These are phyloP conservation scores for Aspergillus fijiensis DNA, from an alignment of 2,329 filamentous ascomycete genomes.

Conservation along the genomic window DNA sequence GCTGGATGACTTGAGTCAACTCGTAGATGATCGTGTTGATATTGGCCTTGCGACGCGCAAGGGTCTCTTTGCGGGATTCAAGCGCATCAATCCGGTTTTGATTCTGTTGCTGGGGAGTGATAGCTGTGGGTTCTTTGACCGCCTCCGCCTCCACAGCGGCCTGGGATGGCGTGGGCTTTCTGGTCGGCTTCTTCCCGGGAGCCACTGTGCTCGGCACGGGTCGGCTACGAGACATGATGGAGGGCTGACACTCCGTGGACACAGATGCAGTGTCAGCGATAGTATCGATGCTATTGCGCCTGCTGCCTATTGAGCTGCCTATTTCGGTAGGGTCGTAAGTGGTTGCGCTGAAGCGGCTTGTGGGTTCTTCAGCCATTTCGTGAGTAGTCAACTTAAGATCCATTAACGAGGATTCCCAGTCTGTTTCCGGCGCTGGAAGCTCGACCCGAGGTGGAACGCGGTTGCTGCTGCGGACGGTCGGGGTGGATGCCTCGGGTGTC, in stretches of 20 bases:
- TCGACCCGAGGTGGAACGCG: conserved; percentile 24
- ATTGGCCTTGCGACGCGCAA: conserved; percentile 68
- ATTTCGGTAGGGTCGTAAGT: conserved; percentile 58
- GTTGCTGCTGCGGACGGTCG: conserved; percentile 14
- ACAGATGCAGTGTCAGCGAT: conserved; percentile 33
- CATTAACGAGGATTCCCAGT: conserved; percentile 34
- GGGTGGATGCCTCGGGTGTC: conserved; percentile 11
- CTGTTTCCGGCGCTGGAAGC: conserved; percentile 25
- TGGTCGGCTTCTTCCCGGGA: conserved; percentile 36
- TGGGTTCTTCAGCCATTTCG: conserved; percentile 48
- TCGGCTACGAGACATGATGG: conserved; percentile 44
- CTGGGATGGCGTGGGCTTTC: conserved; percentile 46
- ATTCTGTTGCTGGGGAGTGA: conserved; percentile 61
- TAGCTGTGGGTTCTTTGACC: conserved; percentile 59
- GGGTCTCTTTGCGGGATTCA: conserved; percentile 63
- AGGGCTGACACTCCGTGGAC: conserved; percentile 31
- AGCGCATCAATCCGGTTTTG: conserved; percentile 66
- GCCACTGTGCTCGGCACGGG: conserved; percentile 34
- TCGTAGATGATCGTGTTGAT: conserved; percentile 71
- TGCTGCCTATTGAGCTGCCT: conserved; percentile 35
- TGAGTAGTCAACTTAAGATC: conserved; percentile 39
- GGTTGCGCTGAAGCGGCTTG: conserved; percentile 64
- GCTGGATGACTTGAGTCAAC: conserved; percentile 75
- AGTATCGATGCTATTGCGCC: conserved; percentile 29
- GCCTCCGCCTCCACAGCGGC: conserved; percentile 20